These are phyloP conservation scores for Ogataea hybrid DNA, from an alignment of 1,139 yeast species.

Conservation along the genomic window DNA sequence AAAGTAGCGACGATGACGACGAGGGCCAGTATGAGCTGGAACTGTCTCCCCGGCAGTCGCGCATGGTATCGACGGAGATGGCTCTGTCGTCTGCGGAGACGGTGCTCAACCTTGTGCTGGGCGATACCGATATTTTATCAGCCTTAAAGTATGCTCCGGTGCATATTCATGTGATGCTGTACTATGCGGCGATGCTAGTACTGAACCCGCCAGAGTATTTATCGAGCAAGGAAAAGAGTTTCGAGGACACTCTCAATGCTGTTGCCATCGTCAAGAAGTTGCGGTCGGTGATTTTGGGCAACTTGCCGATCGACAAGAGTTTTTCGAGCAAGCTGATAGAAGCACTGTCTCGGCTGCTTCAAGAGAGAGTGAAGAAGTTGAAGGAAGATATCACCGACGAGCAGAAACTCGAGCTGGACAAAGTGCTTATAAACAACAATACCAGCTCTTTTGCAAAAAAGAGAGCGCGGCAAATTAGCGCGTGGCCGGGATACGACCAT, in stretches of 20 bases:
- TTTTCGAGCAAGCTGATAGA: slow-evolving; percentile 50
- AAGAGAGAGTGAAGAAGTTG: slow-evolving; percentile 36
- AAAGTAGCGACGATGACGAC: slow-evolving; percentile 33
- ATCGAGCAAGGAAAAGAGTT: slow-evolving; percentile 21
- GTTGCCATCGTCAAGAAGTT: slow-evolving; percentile 34
- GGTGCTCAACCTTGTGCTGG: slow-evolving; percentile 55
- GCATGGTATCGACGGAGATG: slow-evolving; percentile 40
- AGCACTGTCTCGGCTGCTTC: slow-evolving; percentile 45
- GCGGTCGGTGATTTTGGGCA: slow-evolving; percentile 41
- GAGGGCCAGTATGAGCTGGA: slow-evolving; percentile 33
- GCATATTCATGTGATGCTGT: slow-evolving; percentile 69
- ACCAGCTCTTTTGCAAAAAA: slow-evolving; percentile 14
- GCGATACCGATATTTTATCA: slow-evolving; percentile 56
- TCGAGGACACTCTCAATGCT: slow-evolving; percentile 25
- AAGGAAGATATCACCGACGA: slow-evolving; percentile 25
- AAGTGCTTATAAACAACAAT: slow-evolving; percentile 18
- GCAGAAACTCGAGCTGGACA: slow-evolving; percentile 16
- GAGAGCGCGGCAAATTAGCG: slow-evolving; percentile 38
- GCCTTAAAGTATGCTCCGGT: slow-evolving; percentile 66
- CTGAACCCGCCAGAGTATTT: slow-evolving; percentile 47
- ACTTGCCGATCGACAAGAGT: slow-evolving; percentile 51
- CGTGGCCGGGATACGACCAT: slow-evolving; percentile 71
- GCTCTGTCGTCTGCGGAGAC: slow-evolving; percentile 66
- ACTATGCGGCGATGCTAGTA: slow-evolving; percentile 61
- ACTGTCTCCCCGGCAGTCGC: slow-evolving; percentile 39